Base-by-base conservation (phyloP, 2,329 filamentous ascomycete species). In the Exophiala sp. region DNA sequence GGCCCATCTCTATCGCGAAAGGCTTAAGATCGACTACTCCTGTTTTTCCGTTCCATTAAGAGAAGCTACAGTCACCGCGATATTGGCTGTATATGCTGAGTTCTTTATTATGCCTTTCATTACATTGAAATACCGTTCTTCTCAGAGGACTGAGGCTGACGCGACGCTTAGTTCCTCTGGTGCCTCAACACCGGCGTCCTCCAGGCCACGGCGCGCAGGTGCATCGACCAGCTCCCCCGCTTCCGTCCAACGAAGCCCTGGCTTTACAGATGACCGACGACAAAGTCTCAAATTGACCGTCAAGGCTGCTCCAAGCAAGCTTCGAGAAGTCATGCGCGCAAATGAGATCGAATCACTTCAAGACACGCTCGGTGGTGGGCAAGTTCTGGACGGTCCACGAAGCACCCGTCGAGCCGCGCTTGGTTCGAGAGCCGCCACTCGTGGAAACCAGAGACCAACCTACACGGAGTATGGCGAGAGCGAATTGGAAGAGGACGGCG, bases 291-390 rank as follows among this genome's bases (percentile, higher is more conserved):
- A 67, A 55, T 60, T 76, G 46, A 75, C 69, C 4, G 67, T 76
- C 43, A 76, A 71, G 57, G 74, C 74, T 67, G 70, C 73, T 14
- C 67, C 72, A 16, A 73, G 66, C 59, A 75, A 73, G 61, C 62
- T 75, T 47, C 71, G 72, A 24, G 73, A 75, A 58, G 72, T 70
- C 21, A 74, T 61, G 57, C 69, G 40, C 44, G 56, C 60, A 16
- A 59, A 56, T 34, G 56, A 59, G 37, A 51, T 60, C 19, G 58
- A 61, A 16, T 50, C 58, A 9, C 54, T 61, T 16, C 63, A 60
- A 54, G 74, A 75, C 57, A 69, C 71, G 11, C 72, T 75, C 37
- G 68, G 69, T 30, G 70, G 72, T 3, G 66, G 70, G 16, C 68
- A 71, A 40, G 71, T 74, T 43, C 58, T 75, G 13, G 69, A 66